phyloP scores from a whole-genome alignment of 1,139 yeast genomes.

The Candida smagusa region DNA sequence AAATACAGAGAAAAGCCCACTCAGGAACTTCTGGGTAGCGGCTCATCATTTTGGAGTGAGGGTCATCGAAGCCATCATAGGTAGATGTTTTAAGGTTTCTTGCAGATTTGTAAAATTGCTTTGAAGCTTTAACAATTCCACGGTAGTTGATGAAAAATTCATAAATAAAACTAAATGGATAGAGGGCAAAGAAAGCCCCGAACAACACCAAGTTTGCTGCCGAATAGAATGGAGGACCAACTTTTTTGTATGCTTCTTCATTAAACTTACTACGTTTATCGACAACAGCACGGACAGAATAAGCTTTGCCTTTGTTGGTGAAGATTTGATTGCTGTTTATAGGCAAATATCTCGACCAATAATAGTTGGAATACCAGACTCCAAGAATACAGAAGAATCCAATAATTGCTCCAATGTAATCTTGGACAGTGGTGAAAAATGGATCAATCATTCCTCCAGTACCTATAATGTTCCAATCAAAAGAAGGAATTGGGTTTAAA shows the following conservation, averaged over 20 bases:
- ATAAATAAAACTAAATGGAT: constrained; percentile 15
- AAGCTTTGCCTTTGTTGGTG: constrained; percentile 14
- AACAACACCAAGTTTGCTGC: constrained; percentile 25
- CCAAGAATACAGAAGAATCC: constrained; percentile 14
- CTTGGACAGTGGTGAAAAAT: constrained; percentile 12
- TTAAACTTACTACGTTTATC: constrained; percentile 12
- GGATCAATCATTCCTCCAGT: constrained; percentile 11
- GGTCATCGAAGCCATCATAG: constrained; percentile 15
- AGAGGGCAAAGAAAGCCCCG: constrained; percentile 16
- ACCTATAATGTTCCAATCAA: constrained; percentile 17
- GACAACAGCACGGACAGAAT: constrained; percentile 12
- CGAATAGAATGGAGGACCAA: constrained; percentile 41
- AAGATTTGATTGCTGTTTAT: constrained; percentile 13
- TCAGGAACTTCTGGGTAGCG: constrained; percentile 18
- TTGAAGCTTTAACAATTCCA: constrained; percentile 9
- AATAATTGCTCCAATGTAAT: constrained; percentile 13
- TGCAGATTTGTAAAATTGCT: constrained; percentile 5
- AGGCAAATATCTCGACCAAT: constrained; percentile 17
- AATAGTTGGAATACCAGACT: constrained; percentile 14
- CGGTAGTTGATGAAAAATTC: constrained; percentile 9
- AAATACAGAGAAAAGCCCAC: constrained; percentile 12
- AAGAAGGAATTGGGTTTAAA: constrained; percentile 17
- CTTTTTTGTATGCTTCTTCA: constrained; percentile 15
- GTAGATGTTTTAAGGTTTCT: constrained; percentile 9
- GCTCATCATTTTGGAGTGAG: constrained; percentile 13